Conservation (phyloP, 1,139 yeast genomes). For the Magnusiomyces suaveolens region DNA sequence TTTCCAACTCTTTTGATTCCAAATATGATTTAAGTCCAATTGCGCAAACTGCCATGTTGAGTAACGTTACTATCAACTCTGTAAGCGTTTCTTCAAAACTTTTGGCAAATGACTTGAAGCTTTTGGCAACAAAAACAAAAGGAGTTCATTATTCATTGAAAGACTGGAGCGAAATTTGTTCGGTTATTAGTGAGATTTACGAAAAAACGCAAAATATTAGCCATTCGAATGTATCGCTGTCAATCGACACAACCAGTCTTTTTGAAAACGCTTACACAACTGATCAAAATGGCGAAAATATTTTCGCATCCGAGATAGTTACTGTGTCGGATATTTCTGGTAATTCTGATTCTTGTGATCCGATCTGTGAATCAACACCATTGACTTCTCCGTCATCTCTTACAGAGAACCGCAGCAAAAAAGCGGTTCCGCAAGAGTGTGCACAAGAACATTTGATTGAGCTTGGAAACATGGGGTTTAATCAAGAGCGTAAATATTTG, state of each 20-base stretch:
- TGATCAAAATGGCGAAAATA: not conserved
- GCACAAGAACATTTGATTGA: constrained; percentile 12
- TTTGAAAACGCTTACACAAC: constrained; percentile 12
- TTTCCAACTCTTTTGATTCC: not conserved
- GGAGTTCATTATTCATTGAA: constrained; percentile 13
- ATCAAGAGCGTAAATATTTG: constrained; percentile 18
- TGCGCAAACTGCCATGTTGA: not conserved
- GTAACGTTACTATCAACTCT: constrained; percentile 10
- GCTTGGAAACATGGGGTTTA: constrained; percentile 18
- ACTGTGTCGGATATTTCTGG: constrained; percentile 1
- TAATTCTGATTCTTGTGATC: not conserved
- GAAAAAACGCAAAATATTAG: constrained; percentile 8
- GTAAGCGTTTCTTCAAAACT: constrained; percentile 14
- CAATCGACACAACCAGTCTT: constrained; percentile 15
- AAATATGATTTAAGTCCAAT: not conserved
- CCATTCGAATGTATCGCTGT: constrained; percentile 16
- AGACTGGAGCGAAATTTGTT: constrained; percentile 13
- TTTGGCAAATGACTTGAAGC: constrained; percentile 9
- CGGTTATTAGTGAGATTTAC: constrained; percentile 7
- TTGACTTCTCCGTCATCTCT: constrained; percentile 3
- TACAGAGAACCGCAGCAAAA: constrained; percentile 2
- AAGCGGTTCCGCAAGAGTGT: not conserved
- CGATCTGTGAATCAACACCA: not conserved
- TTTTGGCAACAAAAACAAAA: constrained; percentile 4
- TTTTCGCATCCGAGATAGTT: no score